A percentile compares a stretch with the other conserved stretches of the same genome.
Conservation (phyloP, 352 stramenopile genomes). For the Globisporangium nodosum region DNA sequence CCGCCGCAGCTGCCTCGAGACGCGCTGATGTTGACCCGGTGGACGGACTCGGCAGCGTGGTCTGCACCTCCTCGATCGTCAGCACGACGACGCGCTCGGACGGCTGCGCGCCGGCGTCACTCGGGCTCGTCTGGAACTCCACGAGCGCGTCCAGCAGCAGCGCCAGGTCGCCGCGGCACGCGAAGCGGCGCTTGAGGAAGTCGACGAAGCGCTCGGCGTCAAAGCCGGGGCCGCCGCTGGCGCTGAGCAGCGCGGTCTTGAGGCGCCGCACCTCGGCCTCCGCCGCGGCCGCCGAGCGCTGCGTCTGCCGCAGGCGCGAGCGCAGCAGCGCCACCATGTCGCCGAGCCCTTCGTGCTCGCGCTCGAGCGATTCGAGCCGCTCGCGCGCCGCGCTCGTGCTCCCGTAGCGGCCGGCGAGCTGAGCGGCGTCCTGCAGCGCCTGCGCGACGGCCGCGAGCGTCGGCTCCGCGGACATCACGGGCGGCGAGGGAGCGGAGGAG, state of each 20-base stretch:
- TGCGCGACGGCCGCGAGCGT: conserved; percentile 18
- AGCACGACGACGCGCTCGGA: conserved; percentile 7
- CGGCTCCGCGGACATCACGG: not conserved
- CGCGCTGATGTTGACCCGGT: not conserved
- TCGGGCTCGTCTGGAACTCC: conserved; percentile 12
- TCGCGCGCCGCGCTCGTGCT: conserved; percentile 22
- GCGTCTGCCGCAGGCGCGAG: conserved; percentile 4
- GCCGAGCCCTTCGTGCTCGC: conserved; percentile 16
- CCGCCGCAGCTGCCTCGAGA: not conserved
- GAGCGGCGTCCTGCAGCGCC: conserved; percentile 29
- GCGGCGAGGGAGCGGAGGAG: too few species aligned
- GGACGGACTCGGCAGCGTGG: conserved; percentile 4
- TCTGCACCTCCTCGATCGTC: conserved; percentile 13
- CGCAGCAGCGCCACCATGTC: conserved; percentile 21
- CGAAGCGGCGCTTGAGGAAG: conserved; percentile 26
- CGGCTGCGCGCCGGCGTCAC: conserved; percentile 1
- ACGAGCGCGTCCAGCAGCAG: conserved; percentile 21
- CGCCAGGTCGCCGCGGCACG: conserved; percentile 24
- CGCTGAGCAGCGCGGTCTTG: conserved; percentile 8
- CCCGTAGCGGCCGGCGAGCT: conserved; percentile 26
- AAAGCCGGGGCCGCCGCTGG: conserved; percentile 1
- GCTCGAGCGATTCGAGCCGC: conserved; percentile 25
- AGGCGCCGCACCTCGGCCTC: conserved; percentile 15
- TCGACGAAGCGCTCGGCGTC: conserved; percentile 19
- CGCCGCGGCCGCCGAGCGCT: conserved; percentile 19